A percentile compares a stretch with the other conserved stretches of the same genome.
phyloP scores from a whole-genome alignment of 192 early-diverging fungal genomes.

The Pilobolus umbonatus region DNA sequence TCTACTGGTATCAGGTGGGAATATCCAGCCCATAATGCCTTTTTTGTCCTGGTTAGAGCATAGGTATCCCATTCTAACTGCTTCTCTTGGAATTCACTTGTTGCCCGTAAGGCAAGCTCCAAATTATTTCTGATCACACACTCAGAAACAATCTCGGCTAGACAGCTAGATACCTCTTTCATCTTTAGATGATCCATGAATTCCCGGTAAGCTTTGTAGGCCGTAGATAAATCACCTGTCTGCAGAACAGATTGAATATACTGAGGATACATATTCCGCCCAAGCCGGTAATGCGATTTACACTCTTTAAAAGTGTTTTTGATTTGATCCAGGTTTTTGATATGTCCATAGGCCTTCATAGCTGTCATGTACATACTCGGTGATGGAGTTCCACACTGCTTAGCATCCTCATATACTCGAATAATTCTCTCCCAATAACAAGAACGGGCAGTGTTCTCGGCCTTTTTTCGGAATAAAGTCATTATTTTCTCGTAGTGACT shows the following conservation, averaged over 20 bases:
- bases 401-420: constrained; percentile 10
- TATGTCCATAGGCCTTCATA: constrained; percentile 1
- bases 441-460: not conserved
- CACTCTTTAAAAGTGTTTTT: not conserved
- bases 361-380: not conserved
- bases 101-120: not conserved
- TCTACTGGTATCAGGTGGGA: not conserved
- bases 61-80: not conserved
- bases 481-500: constrained; percentile 5
- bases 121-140: not conserved
- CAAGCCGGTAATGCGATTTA: not conserved
- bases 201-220: not conserved
- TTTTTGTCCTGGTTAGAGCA: not conserved
- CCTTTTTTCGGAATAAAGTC: not conserved
- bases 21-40: not conserved
- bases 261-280: not conserved
- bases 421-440: not conserved
- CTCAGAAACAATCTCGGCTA: not conserved
- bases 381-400: not conserved
- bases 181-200: not conserved
- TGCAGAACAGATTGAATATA: constrained; percentile 4
- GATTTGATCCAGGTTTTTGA: not conserved
- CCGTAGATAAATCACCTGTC: not conserved
- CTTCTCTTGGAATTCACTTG: constrained; percentile 2
- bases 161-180: not conserved